Evolutionary conservation across 352 stramenopile species (phyloP).

Genomic region (Globisporangium middletonii): DNA sequence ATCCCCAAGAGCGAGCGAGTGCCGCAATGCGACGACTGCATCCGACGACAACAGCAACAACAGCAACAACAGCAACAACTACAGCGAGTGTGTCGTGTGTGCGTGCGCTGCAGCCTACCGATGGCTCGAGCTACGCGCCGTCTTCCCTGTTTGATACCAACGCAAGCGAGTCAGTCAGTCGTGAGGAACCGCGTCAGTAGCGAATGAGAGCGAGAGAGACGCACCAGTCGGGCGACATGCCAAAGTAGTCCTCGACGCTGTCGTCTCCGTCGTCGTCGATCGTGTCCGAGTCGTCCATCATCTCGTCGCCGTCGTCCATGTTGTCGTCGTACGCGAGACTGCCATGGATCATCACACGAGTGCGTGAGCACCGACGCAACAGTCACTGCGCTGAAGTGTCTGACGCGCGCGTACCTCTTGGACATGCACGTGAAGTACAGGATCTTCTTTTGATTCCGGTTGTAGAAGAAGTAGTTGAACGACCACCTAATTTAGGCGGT

Average conservation of each 20-base stretch:
- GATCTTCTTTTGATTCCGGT: constrained; percentile 91
- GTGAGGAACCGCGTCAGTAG: neutral
- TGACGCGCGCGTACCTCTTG: constrained; percentile 52
- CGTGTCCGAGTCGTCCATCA: constrained; percentile 58
- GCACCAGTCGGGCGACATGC: constrained; percentile 83
- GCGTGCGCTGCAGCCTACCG: too few species aligned
- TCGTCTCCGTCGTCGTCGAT: constrained; percentile 78
- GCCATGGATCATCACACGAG: constrained; percentile 6
- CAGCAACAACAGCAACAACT: too few species aligned
- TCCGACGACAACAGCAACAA: too few species aligned
- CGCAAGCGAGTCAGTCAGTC: neutral
- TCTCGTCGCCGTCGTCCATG: constrained; percentile 61
- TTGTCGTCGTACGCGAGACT: constrained; percentile 58
- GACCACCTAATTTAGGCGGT: constrained; percentile 56
- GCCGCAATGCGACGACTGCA: neutral
- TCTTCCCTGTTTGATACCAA: constrained; percentile 32
- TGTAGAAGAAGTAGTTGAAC: constrained; percentile 96
- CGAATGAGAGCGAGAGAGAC: constrained; percentile 1
- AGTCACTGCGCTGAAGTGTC: neutral
- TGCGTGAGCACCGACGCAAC: neutral
- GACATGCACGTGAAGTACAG: constrained; percentile 92
- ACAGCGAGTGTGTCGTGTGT: too few species aligned
- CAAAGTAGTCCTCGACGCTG: constrained; percentile 79
- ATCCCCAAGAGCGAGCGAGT: neutral
- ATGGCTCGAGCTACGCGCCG: constrained; percentile 29